Conservation (phyloP, 768 basidiomycete species). For the Lactarius deliciosus region DNA sequence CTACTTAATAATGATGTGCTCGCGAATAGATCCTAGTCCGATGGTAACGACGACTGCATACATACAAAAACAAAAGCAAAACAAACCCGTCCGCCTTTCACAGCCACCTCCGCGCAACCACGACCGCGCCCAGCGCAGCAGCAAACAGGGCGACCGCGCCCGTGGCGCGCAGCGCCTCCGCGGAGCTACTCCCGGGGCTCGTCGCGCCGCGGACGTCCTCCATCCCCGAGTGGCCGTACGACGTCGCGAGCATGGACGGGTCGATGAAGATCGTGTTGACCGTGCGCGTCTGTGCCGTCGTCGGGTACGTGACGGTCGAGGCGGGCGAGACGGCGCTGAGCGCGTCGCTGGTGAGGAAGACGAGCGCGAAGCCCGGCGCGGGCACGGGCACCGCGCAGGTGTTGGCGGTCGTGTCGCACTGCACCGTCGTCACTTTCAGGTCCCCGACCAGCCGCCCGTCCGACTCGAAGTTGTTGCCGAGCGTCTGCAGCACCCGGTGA, state of each 20-base stretch:
- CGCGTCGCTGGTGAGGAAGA: conserved; percentile 57
- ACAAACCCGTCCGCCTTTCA: background rate
- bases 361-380: conserved; percentile 73
- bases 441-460: conserved; percentile 68
- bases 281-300: conserved; percentile 53
- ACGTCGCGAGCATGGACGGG: conserved; percentile 53
- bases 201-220: conserved; percentile 40
- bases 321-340: conserved; percentile 38
- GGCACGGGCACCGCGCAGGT: conserved; percentile 61
- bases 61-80: no score
- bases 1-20: no score
- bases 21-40: no score
- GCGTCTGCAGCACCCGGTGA: conserved; percentile 43
- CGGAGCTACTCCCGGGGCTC: conserved; percentile 5
- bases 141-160: background rate
- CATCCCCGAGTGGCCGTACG: conserved; percentile 53
- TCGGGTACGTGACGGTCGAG: conserved; percentile 47
- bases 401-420: conserved; percentile 54
- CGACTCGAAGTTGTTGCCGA: conserved; percentile 56
- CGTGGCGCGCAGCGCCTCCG: background rate
- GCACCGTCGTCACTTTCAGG: conserved; percentile 55
- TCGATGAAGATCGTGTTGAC: conserved; percentile 57
- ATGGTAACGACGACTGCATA: no score
- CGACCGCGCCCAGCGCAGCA: conserved; percentile 8
- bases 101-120: background rate